Evolutionary conservation across 345 rosid species (phyloP), one percentile per base, ranked within the genome.

Genomic region (Salix arbutifolia): DNA sequence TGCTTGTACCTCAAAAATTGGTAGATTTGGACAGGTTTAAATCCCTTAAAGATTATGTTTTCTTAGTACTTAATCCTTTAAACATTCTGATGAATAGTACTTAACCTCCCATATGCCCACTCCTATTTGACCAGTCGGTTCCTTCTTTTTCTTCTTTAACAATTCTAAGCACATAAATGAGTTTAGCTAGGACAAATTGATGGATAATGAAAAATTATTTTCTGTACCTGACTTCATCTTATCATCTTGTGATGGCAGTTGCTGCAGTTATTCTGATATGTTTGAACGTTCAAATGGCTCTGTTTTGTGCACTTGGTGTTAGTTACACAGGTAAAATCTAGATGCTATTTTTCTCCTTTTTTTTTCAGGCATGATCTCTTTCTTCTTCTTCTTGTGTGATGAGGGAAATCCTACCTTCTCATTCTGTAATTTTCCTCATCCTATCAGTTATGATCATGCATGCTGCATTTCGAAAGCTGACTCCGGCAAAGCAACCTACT

Each of bases 251-350:
- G 40, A 74, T 84, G 90, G 90, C 97, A 96, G 99, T 82, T 6
- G 88, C 94, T 12, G 91, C 86, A 4, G 78, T 90, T 79, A 84
- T 92, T 81, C 86, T 96, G 79, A 77, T 93, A 64, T 69, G 66
- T 71, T 82, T 93, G 83, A 96, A 94, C 66, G 95, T 96, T 67
- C 99, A 91, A 83, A 88, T 86, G 94, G 97, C 98, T 75, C 85
- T 92, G 75, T 89, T 90, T 81, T 88, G 84, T 86, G 88, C 97
- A 8, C 73, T 96, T 48, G 84, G 72, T 1, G 79, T 92, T 80
- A 87, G 97, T 77, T 96, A 96, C 77, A 79, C 89, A 80, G 98
- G 99, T 96, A 82, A 73, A 50, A 44, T 25, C 52, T 60, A 3
- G 28, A 69, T 67, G 56, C 70, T 62, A 18, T 28, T 71, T 67